Percentiles rank a stretch among this genome's conserved stretches.
These are phyloP conservation scores for Penicillium janthinellum DNA, from an alignment of 2,329 filamentous ascomycete genomes.

Conservation along the genomic window DNA sequence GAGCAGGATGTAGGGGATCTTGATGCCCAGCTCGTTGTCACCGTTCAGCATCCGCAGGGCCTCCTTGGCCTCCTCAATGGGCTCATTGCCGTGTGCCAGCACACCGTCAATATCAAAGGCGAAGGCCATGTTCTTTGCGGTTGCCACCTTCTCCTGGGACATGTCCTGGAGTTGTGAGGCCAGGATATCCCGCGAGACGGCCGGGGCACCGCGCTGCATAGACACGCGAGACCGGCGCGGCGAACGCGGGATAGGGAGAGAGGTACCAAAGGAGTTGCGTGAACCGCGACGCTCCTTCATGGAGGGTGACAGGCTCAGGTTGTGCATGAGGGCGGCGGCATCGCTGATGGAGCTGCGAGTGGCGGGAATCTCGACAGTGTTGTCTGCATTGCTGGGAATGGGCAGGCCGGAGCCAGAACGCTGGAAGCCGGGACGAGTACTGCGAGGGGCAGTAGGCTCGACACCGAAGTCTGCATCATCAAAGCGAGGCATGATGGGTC, in stretches of 20 bases:
- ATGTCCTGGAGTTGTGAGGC: slow-evolving; percentile 71
- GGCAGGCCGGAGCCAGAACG: slow-evolving; percentile 36
- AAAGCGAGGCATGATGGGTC: slow-evolving; percentile 59
- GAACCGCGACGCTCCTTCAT: slow-evolving; percentile 68
- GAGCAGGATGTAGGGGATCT: slow-evolving; percentile 74
- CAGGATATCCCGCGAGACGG: slow-evolving; percentile 65
- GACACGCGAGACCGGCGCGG: slow-evolving; percentile 70
- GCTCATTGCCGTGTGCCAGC: slow-evolving; percentile 69
- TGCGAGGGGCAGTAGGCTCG: slow-evolving; percentile 29
- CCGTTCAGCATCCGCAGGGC: slow-evolving; percentile 72
- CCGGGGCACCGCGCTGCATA: slow-evolving; percentile 53
- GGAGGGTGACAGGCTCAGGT: slow-evolving; percentile 67
- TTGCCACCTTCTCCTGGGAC: slow-evolving; percentile 64
- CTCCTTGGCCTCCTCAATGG: slow-evolving; percentile 68
- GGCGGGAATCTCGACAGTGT: slow-evolving; percentile 69
- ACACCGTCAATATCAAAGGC: slow-evolving; percentile 73
- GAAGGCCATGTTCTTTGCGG: slow-evolving; percentile 79
- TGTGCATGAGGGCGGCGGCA: slow-evolving; percentile 71
- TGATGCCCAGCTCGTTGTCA: slow-evolving; percentile 76
- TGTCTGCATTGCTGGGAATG: slow-evolving; percentile 50
- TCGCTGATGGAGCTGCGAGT: slow-evolving; percentile 69
- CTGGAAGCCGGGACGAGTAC: slow-evolving; percentile 30
- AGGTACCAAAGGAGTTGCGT: slow-evolving; percentile 73
- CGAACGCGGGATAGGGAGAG: slow-evolving; percentile 71
- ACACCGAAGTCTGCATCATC: slow-evolving; percentile 59